Percentiles rank a stretch among this genome's conserved stretches.
phyloP scores from a whole-genome alignment of 306 rosid species.

The Fragaria nilgerrensis region DNA sequence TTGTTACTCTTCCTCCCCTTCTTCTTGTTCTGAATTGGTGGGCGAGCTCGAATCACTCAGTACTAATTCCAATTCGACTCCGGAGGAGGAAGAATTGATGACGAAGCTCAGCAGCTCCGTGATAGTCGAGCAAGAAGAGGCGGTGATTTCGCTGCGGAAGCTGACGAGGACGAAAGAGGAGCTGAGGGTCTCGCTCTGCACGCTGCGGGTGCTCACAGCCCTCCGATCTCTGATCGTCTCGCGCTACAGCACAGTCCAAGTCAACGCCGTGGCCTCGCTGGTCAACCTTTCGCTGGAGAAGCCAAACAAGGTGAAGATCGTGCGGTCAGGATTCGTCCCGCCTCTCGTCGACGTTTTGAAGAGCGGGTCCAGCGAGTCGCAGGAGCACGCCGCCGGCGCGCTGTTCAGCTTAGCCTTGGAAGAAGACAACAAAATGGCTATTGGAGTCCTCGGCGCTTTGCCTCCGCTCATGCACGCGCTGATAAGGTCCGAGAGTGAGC shows the following conservation, averaged over 20 bases:
- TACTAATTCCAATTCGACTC: constrained; percentile 5
- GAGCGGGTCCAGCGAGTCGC: constrained; percentile 60
- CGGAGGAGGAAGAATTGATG: constrained; percentile 45
- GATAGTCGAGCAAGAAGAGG: constrained; percentile 75
- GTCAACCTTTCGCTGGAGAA: constrained; percentile 85
- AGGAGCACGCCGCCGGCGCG: constrained; percentile 97
- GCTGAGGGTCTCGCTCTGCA: constrained; percentile 58
- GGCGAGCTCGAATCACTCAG: constrained; percentile 18
- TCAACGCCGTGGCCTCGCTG: constrained; percentile 71
- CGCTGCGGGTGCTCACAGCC: constrained; percentile 46
- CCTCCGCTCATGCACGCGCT: constrained; percentile 76
- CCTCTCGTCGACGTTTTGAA: constrained; percentile 62
- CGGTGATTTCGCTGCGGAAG: constrained; percentile 47
- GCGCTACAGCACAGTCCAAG: constrained; percentile 58
- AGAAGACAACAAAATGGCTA: constrained; percentile 91
- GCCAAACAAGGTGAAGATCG: constrained; percentile 76
- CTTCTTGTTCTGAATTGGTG: constrained; percentile 50
- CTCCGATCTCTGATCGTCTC: constrained; percentile 46
- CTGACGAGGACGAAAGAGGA: constrained; percentile 56
- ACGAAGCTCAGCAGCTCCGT: constrained; percentile 48
- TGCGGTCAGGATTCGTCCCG: constrained; percentile 75
- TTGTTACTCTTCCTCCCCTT: constrained; percentile 59
- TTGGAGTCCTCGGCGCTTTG: constrained; percentile 79
- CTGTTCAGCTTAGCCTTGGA: constrained; percentile 75
- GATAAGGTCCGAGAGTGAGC: constrained; percentile 60